Conservation (phyloP, 2,329 filamentous ascomycete genomes). For the Leptographium wingfieldii region DNA sequence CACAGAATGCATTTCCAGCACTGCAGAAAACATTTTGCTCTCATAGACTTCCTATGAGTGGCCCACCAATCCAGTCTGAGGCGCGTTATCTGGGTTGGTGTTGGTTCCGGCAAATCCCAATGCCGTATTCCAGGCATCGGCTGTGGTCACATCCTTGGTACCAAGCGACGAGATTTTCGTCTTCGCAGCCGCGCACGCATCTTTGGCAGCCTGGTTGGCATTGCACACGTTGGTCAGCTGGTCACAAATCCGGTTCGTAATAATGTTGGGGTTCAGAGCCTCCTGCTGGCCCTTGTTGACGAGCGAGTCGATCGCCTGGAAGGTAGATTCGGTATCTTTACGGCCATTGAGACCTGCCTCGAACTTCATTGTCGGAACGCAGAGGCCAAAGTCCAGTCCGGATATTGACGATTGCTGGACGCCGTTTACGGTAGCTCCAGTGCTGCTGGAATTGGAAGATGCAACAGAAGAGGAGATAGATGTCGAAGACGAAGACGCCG, state of each 20-base stretch:
- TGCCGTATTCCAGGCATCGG: constrained; percentile 26
- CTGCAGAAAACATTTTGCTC: no score
- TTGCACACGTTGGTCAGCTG: constrained; percentile 54
- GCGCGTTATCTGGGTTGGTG: constrained; percentile 27
- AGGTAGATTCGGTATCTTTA: constrained; percentile 47
- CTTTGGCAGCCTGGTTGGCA: constrained; percentile 46
- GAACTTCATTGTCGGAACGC: constrained; percentile 46
- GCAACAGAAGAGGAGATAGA: background rate
- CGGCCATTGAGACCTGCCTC: constrained; percentile 46
- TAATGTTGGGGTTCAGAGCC: constrained; percentile 60
- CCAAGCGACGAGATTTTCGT: constrained; percentile 21
- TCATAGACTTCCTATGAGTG: constrained; percentile 17
- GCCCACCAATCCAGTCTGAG: constrained; percentile 23
- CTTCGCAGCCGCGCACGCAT: constrained; percentile 39
- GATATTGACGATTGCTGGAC: constrained; percentile 9
- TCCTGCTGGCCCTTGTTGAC: constrained; percentile 52
- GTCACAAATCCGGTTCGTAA: constrained; percentile 60
- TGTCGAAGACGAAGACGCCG: background rate
- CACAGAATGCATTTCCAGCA: no score
- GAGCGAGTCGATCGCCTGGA: constrained; percentile 51
- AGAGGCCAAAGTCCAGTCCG: constrained; percentile 36
- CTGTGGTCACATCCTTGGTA: constrained; percentile 23
- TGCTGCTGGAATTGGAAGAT: background rate
- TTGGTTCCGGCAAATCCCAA: constrained; percentile 27
- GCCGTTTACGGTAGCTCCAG: constrained; percentile 1